phyloP scores from a whole-genome alignment of 371 early-diverging fungal genomes.

The Mucor ambiguus region DNA sequence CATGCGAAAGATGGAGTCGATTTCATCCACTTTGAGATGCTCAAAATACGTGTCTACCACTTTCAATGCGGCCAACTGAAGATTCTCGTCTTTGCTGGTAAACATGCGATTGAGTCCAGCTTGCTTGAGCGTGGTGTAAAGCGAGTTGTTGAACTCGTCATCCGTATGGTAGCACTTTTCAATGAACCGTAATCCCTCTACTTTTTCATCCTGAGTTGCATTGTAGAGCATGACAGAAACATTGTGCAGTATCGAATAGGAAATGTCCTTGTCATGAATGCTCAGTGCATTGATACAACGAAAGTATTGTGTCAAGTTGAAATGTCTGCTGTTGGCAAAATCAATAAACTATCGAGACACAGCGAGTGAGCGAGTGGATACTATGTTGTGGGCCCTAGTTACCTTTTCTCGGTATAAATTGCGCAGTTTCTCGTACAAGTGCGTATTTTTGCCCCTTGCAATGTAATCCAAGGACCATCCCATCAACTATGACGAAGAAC shows the following conservation, averaged over 20 bases:
- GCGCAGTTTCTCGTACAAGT: neutral
- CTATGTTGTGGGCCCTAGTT: neutral
- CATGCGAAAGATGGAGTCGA: constrained; percentile 45
- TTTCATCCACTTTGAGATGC: constrained; percentile 36
- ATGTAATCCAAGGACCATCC: constrained; percentile 41
- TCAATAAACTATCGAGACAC: neutral
- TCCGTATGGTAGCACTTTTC: constrained; percentile 50
- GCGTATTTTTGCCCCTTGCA: constrained; percentile 16
- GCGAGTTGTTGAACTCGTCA: constrained; percentile 18
- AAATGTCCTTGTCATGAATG: constrained; percentile 42
- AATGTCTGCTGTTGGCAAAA: neutral
- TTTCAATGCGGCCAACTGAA: constrained; percentile 53
- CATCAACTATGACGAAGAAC: constrained; percentile 29
- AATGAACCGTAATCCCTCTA: constrained; percentile 58
- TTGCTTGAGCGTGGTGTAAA: constrained; percentile 54
- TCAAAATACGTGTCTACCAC: constrained; percentile 54
- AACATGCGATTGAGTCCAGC: constrained; percentile 39
- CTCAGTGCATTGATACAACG: constrained; percentile 48
- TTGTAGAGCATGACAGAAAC: constrained; percentile 44
- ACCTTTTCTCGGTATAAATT: neutral
- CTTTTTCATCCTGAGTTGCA: constrained; percentile 36
- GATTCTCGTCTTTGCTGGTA: constrained; percentile 1
- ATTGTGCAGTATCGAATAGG: constrained; percentile 33
- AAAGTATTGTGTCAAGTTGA: constrained; percentile 14
- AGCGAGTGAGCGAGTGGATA: neutral